phyloP scores from a whole-genome alignment of 345 rosid species.

The Eucalyptus victrix region DNA sequence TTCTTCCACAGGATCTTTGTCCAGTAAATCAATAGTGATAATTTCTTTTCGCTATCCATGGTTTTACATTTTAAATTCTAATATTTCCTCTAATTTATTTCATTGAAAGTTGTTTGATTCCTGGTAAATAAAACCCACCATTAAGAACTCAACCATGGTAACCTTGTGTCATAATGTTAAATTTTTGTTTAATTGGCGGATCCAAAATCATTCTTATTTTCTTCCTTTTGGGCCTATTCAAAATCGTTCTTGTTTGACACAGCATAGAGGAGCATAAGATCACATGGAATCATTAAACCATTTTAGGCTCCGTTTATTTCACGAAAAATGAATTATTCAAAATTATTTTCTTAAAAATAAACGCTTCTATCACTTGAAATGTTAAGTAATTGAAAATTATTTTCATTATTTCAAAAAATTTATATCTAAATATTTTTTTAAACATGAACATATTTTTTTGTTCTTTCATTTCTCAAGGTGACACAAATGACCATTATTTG shows the following conservation, averaged over 20 bases:
- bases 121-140: background rate
- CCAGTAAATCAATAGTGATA: background rate
- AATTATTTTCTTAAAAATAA: too few relatives aligned
- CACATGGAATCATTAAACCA: background rate
- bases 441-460: too few relatives aligned
- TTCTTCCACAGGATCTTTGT: background rate
- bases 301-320: background rate
- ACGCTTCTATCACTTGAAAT: fast-evolving
- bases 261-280: background rate
- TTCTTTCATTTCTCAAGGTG: too few relatives aligned
- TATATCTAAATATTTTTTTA: too few relatives aligned
- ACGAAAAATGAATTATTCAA: too few relatives aligned
- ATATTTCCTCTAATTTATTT: background rate
- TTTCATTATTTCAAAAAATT: background rate
- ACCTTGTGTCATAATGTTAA: background rate
- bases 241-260: background rate
- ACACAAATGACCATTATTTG: too few relatives aligned
- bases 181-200: background rate
- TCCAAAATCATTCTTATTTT: background rate
- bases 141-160: background rate
- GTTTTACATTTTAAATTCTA: background rate
- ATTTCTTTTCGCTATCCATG: background rate
- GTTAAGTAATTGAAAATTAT: background rate
- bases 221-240: background rate
- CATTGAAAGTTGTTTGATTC: background rate